phyloP scores from a whole-genome alignment of 768 basidiomycete genomes.

The Pholiota microspora region DNA sequence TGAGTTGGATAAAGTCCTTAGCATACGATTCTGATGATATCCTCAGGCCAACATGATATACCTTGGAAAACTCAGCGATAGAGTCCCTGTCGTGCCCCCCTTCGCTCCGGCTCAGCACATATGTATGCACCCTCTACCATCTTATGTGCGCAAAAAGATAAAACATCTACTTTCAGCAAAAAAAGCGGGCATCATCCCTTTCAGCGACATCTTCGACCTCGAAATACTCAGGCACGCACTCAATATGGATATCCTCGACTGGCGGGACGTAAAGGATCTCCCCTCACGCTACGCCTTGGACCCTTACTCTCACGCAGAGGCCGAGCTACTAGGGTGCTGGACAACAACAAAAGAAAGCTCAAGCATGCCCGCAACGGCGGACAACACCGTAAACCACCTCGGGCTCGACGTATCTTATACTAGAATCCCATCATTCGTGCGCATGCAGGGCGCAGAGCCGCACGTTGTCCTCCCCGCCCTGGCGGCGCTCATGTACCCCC shows the following conservation, averaged over 20 bases:
- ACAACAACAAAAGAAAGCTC: conserved; percentile 24
- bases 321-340: conserved; percentile 31
- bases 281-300: conserved; percentile 19
- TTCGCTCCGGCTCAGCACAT: conserved; percentile 43
- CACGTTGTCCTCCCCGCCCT: conserved; percentile 28
- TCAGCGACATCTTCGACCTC: conserved; percentile 45
- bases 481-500: conserved; percentile 28
- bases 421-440: conserved; percentile 25
- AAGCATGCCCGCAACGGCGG: conserved; percentile 21
- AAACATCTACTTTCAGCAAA: neutral
- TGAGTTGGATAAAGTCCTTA: neutral
- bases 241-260: conserved; percentile 43
- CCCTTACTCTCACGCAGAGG: conserved; percentile 13
- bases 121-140: conserved; percentile 12
- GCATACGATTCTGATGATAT: too few species aligned
- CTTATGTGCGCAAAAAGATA: neutral
- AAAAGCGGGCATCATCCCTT: conserved; percentile 29
- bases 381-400: conserved; percentile 27
- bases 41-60: conserved; percentile 47
- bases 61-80: conserved; percentile 39
- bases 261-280: conserved; percentile 44
- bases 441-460: conserved; percentile 12
- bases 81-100: conserved; percentile 47
- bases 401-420: conserved; percentile 37
- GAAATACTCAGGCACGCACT: conserved; percentile 32